Conservation (phyloP, 495 filamentous ascomycete genomes). For the Penicillium mononematosum region DNA sequence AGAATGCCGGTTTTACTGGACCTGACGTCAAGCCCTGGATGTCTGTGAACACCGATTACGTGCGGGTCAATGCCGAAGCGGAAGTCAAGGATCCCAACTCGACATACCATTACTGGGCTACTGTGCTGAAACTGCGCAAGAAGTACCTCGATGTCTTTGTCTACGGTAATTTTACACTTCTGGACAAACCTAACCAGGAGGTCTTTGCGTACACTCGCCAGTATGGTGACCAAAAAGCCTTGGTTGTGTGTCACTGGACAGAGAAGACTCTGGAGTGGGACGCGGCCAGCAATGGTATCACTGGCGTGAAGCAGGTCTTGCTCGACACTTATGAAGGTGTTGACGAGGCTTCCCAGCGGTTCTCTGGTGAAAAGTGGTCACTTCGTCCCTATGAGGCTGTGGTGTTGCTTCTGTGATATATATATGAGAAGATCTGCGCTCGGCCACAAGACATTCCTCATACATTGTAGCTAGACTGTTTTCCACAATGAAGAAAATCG, state of each 20-base stretch:
- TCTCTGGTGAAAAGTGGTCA: conserved; percentile 31
- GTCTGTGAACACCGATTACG: conserved; percentile 56
- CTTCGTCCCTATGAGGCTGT: conserved; percentile 44
- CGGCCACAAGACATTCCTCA: background rate
- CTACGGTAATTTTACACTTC: conserved; percentile 57
- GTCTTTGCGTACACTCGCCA: conserved; percentile 49
- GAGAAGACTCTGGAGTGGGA: conserved; percentile 42
- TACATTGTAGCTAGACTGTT: background rate
- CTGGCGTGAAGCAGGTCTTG: conserved; percentile 36
- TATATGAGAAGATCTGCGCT: background rate
- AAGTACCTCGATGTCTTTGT: conserved; percentile 57
- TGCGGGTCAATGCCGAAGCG: conserved; percentile 48
- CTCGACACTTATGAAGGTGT: conserved; percentile 43
- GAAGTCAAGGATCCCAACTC: conserved; percentile 48
- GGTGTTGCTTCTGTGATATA: conserved; percentile 29
- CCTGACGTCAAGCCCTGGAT: conserved; percentile 59
- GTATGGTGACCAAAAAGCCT: conserved; percentile 41
- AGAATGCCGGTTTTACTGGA: conserved; percentile 53
- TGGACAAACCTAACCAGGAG: conserved; percentile 45
- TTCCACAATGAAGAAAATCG: background rate
- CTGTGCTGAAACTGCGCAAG: conserved; percentile 54
- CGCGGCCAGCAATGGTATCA: conserved; percentile 34
- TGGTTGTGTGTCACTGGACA: conserved; percentile 56
- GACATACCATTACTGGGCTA: conserved; percentile 53
- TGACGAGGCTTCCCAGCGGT: conserved; percentile 23